These are phyloP conservation scores for Solanum paucissectum DNA, from an alignment of 257 asterid genomes.

Conservation along the genomic window DNA sequence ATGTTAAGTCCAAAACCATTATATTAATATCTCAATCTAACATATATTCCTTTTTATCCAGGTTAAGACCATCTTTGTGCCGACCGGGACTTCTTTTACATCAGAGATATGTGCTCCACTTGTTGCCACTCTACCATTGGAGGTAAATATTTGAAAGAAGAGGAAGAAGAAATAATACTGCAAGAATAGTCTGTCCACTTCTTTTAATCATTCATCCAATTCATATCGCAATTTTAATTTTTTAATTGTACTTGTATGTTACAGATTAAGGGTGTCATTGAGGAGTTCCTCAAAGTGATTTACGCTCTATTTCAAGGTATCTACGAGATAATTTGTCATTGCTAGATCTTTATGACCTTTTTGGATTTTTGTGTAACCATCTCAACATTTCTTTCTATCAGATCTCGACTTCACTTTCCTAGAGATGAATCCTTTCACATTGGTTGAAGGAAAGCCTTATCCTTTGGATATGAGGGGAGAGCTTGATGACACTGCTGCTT, in stretches of 20 bases:
- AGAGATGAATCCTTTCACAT: constrained; percentile 94
- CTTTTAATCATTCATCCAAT: background rate
- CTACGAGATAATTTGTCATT: background rate
- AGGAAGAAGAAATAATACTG: background rate
- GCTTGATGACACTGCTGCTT: constrained; percentile 94
- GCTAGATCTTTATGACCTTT: background rate
- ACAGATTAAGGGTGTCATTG: constrained; percentile 72
- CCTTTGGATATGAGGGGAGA: constrained; percentile 98
- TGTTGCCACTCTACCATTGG: constrained; percentile 87
- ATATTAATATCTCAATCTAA: background rate
- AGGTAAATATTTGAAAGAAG: constrained; percentile 30
- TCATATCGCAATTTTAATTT: background rate
- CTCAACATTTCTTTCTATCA: constrained; percentile 7
- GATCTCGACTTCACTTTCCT: constrained; percentile 95
- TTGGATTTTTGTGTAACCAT: constrained; percentile 2
- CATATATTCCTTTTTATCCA: constrained; percentile 8
- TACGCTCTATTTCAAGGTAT: constrained; percentile 59
- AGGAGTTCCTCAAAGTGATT: constrained; percentile 60
- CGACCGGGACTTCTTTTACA: constrained; percentile 60
- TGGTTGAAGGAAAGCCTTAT: constrained; percentile 86
- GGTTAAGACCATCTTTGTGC: constrained; percentile 70
- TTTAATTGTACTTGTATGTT: constrained; percentile 1
- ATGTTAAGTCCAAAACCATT: background rate
- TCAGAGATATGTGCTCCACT: constrained; percentile 85
- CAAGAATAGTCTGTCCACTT: background rate